A percentile compares a stretch with the other conserved stretches of the same genome.
Evolutionary conservation across 192 early-diverging fungal species (phyloP).

Genomic region (Coemansia sp.): DNA sequence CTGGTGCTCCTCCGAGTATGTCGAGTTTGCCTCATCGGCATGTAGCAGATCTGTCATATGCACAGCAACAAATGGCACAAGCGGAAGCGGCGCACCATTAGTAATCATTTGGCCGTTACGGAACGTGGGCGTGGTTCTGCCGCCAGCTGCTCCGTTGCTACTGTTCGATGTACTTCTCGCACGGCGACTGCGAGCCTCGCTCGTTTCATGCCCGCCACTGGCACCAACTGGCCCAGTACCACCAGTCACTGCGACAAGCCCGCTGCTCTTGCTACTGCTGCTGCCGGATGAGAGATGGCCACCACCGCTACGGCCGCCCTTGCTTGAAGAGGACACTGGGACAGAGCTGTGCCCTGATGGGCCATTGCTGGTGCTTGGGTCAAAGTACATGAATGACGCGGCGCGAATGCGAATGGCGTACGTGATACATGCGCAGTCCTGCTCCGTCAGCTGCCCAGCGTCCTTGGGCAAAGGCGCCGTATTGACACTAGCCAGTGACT

Average conservation of each 20-base stretch:
- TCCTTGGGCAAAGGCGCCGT: slow-evolving; percentile 20
- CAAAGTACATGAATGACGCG: slow-evolving; percentile 46
- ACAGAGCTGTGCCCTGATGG: slow-evolving; percentile 26
- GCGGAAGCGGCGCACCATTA: slow-evolving; percentile 39
- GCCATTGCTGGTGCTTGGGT: slow-evolving; percentile 20
- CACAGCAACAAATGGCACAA: slow-evolving; percentile 54
- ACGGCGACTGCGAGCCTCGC: slow-evolving; percentile 28
- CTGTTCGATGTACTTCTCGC: slow-evolving; percentile 46
- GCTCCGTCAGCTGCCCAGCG: slow-evolving; percentile 33
- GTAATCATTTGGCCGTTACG: slow-evolving; percentile 39
- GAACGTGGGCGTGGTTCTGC: slow-evolving; percentile 15
- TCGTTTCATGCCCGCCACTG: slow-evolving; percentile 15
- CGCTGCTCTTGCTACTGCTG: slow-evolving; percentile 12
- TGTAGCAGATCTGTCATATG: slow-evolving; percentile 56
- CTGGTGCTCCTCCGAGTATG: slow-evolving; percentile 53
- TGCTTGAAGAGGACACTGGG: slow-evolving; percentile 28
- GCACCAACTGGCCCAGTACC: slow-evolving; percentile 2
- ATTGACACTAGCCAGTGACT: slow-evolving; percentile 22
- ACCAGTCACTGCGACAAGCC: background rate
- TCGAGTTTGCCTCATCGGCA: slow-evolving; percentile 53
- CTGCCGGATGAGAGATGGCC: slow-evolving; percentile 21
- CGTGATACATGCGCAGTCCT: slow-evolving; percentile 52
- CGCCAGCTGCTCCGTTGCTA: slow-evolving; percentile 25
- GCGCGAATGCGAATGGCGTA: slow-evolving; percentile 50
- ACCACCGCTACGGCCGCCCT: slow-evolving; percentile 32